Base-by-base conservation (phyloP, 2,329 filamentous ascomycete species). In the Pyrenophora graminea region DNA sequence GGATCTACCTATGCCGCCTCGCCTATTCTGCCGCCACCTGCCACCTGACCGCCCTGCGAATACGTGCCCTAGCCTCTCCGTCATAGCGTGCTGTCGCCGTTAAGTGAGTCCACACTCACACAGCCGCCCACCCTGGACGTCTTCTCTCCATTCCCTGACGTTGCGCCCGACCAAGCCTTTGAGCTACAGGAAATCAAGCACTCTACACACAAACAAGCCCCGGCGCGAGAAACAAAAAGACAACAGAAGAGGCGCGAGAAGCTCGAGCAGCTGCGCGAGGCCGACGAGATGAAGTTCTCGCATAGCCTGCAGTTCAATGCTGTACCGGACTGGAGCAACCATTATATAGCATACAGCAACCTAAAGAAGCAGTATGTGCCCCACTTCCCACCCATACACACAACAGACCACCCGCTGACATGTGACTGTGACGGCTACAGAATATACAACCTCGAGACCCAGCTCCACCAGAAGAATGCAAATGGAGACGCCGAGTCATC, bases 251-350 rank as follows among this genome's bases (percentile, higher is more conserved):
- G 80, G 67, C 75, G 76, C 61, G 79, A 82, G 72, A 91, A 91
- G 79, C 82, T 85, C 73, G 79, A 79, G 69, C 83, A 84, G 81
- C 85, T 92, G 66, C 84, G 89, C 64, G 80, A 86, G 64, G 83
- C 81, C 61, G 86, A 89, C 85, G 90, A 91, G 71, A 99, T 99
- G 94, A 97, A 97, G 87, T 99, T 99, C 82, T 97, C 93, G 15
- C 94, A 99, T 75, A 97, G 93, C 77, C 88, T 99, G 66, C 94
- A 99, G 80, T 99, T 99, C 79, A 99, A 99, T 79, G 92, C 94
- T 58, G 94, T 99, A 65, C 94, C 94, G n/a, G 94, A 99, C 77
- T 99, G 94, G 94, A 97, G 91, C 79, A 92, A 87, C 67, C 86
- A 97, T 76, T 99, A 99, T 76, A 95, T 99, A 70, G 90, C 92